Percentiles rank a stretch among this genome's conserved stretches.
These are phyloP conservation scores for Plasmodium reichenowi DNA, from an alignment of 169 alveolate genomes.

Conservation along the genomic window DNA sequence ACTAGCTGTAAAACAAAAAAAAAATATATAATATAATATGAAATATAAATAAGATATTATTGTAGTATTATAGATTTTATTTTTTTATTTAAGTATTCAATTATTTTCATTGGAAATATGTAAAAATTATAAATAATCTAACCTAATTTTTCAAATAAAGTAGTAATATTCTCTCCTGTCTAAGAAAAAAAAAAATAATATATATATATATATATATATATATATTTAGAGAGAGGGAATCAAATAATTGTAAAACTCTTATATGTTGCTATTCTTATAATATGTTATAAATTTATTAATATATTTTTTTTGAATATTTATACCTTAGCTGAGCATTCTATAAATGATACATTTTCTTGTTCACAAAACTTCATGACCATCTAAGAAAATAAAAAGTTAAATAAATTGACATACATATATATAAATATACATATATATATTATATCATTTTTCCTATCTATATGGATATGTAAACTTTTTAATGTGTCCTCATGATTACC, in stretches of 20 bases:
- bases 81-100: not conserved
- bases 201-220: not conserved
- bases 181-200: slow-evolving; percentile 11
- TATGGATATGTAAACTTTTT: slow-evolving; percentile 1
- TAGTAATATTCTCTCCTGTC: slow-evolving; percentile 82
- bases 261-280: not conserved
- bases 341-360: slow-evolving; percentile 72
- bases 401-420: not conserved
- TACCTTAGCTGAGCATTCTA: slow-evolving; percentile 84
- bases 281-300: not conserved
- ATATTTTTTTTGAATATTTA: not conserved
- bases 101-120: not conserved
- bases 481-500: slow-evolving; percentile 31
- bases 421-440: not conserved
- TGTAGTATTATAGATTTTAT: not conserved
- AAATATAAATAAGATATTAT: not conserved
- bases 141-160: slow-evolving; percentile 81
- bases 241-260: not conserved
- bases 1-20: slow-evolving; percentile 47
- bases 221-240: not conserved
- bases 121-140: not conserved
- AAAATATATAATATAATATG: slow-evolving; percentile 1
- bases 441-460: not conserved
- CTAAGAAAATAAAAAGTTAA: slow-evolving; percentile 14
- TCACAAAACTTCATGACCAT: slow-evolving; percentile 78